These are phyloP conservation scores for Sporothrix dimorphospora DNA, from an alignment of 2,329 filamentous ascomycete genomes.

Conservation along the genomic window DNA sequence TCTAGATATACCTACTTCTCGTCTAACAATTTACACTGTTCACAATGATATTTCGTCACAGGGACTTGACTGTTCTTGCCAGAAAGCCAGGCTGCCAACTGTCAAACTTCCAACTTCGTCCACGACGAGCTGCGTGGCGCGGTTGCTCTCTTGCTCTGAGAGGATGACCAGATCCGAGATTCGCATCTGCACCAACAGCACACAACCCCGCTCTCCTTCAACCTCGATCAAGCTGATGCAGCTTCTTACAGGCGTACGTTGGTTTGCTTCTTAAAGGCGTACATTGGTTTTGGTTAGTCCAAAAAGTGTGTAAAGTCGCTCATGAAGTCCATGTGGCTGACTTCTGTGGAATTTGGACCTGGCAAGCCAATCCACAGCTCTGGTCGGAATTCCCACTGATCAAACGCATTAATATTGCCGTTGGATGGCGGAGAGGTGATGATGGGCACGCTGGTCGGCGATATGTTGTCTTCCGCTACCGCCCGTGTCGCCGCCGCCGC, in stretches of 20 bases:
- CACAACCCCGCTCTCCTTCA: not conserved
- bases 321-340: conserved; percentile 19
- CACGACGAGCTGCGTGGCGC: too few species aligned
- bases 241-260: too few species aligned
- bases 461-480: not conserved
- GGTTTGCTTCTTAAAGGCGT: too few species aligned
- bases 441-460: conserved; percentile 1
- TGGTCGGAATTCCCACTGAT: conserved; percentile 20
- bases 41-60: too few species aligned
- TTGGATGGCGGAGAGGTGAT: not conserved
- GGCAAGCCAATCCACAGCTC: conserved; percentile 34
- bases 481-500: not conserved
- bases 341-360: conserved; percentile 7
- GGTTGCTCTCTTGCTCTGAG: too few species aligned
- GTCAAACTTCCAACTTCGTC: too few species aligned
- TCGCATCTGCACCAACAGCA: too few species aligned
- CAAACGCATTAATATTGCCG: not conserved
- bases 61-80: too few species aligned
- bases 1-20: too few species aligned
- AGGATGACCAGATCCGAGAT: too few species aligned
- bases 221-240: not conserved
- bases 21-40: too few species aligned
- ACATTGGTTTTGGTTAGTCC: not conserved
- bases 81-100: too few species aligned
- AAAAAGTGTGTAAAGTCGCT: conserved; percentile 20